phyloP scores from a whole-genome alignment of 495 filamentous ascomycete genomes.

The Penicillium waksmanii region DNA sequence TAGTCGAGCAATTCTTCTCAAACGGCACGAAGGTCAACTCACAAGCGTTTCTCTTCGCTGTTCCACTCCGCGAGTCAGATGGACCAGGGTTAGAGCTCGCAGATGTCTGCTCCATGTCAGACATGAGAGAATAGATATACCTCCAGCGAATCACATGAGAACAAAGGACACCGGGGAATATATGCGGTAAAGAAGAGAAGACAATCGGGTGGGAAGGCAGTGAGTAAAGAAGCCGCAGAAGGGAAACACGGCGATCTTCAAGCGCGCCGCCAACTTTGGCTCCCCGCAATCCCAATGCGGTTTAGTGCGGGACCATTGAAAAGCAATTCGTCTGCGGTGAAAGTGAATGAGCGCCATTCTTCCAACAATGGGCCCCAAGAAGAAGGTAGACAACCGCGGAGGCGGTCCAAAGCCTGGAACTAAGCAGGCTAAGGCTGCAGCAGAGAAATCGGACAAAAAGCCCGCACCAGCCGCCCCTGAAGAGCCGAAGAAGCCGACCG shows the following conservation, averaged over 20 bases:
- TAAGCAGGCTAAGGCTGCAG: conserved; percentile 49
- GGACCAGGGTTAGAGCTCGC: neutral
- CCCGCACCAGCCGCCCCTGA: conserved; percentile 50
- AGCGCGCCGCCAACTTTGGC: conserved; percentile 2
- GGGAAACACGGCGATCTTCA: conserved; percentile 2
- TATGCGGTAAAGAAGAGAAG: neutral
- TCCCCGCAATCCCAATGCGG: conserved; percentile 38
- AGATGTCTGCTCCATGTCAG: conserved; percentile 9
- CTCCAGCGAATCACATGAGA: conserved; percentile 6
- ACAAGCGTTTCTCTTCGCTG: conserved; percentile 51
- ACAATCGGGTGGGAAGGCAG: neutral
- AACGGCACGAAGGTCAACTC: conserved; percentile 11
- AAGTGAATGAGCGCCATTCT: conserved; percentile 4
- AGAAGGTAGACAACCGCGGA: conserved; percentile 44
- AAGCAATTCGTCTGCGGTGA: conserved; percentile 12
- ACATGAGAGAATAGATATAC: conserved; percentile 11
- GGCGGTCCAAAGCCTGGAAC: conserved; percentile 49
- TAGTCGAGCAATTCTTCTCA: neutral
- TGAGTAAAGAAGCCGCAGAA: neutral
- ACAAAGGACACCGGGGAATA: neutral
- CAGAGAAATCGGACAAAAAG: conserved; percentile 43
- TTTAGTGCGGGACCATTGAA: conserved; percentile 41
- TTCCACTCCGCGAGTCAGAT: conserved; percentile 14
- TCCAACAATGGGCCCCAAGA: conserved; percentile 45
- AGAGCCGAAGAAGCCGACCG: conserved; percentile 73